Conservation (phyloP, 805 yeast species). For the Millerozyma miso region DNA sequence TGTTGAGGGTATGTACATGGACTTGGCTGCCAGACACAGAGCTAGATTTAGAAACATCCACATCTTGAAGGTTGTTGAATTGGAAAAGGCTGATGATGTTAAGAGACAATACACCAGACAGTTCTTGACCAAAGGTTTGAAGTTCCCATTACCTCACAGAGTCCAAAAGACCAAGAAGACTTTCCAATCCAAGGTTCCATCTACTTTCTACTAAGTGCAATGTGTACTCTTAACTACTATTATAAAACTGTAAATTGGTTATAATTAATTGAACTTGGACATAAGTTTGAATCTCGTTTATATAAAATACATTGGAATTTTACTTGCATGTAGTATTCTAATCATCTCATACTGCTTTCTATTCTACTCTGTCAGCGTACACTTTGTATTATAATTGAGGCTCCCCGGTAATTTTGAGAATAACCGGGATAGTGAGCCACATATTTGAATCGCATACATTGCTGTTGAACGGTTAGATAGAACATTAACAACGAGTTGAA, state of each 20-base stretch:
- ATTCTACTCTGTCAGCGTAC: too few species aligned
- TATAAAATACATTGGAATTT: constrained; percentile 5
- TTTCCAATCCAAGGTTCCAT: constrained; percentile 90
- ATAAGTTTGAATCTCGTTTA: constrained; percentile 1
- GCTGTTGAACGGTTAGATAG: too few species aligned
- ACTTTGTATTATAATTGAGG: too few species aligned
- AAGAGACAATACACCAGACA: constrained; percentile 99
- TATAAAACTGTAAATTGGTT: constrained; percentile 9
- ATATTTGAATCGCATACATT: neutral
- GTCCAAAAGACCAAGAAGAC: constrained; percentile 83
- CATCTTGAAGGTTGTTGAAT: constrained; percentile 98
- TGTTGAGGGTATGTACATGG: constrained; percentile 97
- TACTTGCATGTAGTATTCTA: neutral
- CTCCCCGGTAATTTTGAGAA: too few species aligned
- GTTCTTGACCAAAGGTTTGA: constrained; percentile 90
- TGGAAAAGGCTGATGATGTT: constrained; percentile 95
- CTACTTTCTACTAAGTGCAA: constrained; percentile 84
- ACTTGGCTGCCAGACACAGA: constrained; percentile 99
- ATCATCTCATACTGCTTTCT: neutral
- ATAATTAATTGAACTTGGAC: constrained; percentile 6
- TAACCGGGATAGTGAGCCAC: too few species aligned
- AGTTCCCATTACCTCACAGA: constrained; percentile 99
- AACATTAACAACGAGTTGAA: neutral
- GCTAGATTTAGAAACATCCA: constrained; percentile 99
- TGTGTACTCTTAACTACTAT: constrained; percentile 5